A percentile compares a stretch with the other conserved stretches of the same genome.
These are phyloP conservation scores for Trichoderma breve DNA, from an alignment of 2,329 filamentous ascomycete species.

Conservation along the genomic window DNA sequence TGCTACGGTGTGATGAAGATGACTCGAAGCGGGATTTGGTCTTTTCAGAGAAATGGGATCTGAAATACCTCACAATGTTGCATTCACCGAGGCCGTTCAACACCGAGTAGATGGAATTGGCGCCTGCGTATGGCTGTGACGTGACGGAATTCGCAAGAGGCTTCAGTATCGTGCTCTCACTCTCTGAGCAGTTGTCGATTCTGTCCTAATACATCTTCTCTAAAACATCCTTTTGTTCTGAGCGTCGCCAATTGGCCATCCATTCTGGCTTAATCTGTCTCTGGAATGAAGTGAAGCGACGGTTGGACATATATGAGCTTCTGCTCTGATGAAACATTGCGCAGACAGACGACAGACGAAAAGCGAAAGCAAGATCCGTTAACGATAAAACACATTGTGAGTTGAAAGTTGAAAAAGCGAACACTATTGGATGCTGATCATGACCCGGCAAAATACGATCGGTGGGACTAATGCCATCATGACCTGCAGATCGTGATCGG, in stretches of 20 bases:
- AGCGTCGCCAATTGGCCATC: neutral
- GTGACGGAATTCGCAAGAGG: neutral
- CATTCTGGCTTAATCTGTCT: neutral
- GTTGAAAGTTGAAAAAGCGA: neutral
- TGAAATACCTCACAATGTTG: neutral
- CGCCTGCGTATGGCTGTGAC: neutral
- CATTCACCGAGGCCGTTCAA: neutral
- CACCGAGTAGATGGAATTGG: neutral
- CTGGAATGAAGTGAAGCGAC: neutral
- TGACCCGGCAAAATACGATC: neutral
- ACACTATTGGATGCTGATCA: neutral
- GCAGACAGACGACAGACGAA: neutral
- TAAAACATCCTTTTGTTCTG: neutral
- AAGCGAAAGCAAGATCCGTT: neutral
- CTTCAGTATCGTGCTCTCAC: neutral
- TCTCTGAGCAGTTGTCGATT: neutral
- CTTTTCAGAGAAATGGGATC: neutral
- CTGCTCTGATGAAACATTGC: too few species aligned
- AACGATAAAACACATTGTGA: neutral
- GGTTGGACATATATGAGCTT: neutral
- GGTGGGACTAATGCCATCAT: constrained; percentile 1
- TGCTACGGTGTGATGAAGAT: neutral
- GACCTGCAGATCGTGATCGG: constrained; percentile 4
- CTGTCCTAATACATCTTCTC: neutral
- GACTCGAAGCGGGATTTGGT: neutral